Conservation (phyloP, 345 rosid species). For the Citrus hindsii region DNA sequence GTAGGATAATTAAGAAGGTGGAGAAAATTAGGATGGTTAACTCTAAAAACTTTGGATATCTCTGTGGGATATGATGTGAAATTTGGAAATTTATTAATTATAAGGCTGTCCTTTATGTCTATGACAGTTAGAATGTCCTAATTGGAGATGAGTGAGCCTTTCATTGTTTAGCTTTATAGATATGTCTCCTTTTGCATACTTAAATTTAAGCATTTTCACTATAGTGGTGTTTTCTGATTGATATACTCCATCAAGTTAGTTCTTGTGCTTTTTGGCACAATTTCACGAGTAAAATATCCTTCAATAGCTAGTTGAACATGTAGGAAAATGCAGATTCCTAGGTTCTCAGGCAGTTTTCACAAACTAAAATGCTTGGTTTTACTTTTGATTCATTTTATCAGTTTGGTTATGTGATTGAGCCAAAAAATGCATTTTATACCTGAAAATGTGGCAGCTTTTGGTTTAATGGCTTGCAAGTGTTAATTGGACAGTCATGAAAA, state of each 20-base stretch:
- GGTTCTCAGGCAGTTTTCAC: not conserved
- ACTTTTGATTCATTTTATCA: not conserved
- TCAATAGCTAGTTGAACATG: not conserved
- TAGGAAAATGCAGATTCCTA: not conserved
- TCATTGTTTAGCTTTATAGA: not conserved
- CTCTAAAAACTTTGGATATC: not conserved
- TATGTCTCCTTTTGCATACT: not conserved
- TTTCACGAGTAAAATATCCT: not conserved
- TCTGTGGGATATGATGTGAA: not conserved
- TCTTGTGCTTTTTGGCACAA: not conserved
- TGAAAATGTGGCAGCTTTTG: not conserved
- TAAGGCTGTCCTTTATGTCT: not conserved
- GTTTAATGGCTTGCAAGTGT: not conserved
- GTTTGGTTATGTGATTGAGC: not conserved
- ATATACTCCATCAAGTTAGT: not conserved
- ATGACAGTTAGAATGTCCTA: not conserved
- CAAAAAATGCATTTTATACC: too few species aligned
- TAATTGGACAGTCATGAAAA: not conserved
- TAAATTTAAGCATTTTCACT: not conserved
- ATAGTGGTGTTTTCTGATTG: not conserved
- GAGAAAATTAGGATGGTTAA: not conserved
- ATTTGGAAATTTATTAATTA: too few species aligned
- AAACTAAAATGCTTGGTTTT: not conserved
- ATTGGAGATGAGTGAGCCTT: not conserved
- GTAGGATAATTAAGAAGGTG: not conserved